Conservation (phyloP, 495 filamentous ascomycete species). For the Thermothielavioides terrestris region DNA sequence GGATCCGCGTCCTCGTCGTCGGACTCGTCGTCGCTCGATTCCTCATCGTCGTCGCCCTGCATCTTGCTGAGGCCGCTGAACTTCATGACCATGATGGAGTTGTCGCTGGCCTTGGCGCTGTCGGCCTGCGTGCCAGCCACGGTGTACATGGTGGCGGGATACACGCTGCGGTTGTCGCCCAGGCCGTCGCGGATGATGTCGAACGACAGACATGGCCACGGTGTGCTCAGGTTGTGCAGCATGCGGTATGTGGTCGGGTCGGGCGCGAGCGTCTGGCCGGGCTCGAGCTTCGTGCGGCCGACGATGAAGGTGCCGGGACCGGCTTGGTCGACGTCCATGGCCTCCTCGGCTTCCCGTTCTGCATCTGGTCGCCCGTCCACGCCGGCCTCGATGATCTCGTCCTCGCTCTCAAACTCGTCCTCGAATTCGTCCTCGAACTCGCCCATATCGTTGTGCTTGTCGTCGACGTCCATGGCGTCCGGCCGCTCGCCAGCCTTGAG, state of each 20-base stretch:
- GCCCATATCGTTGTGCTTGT: conserved; percentile 59
- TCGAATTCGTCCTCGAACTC: conserved; percentile 96
- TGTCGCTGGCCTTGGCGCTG: conserved; percentile 62
- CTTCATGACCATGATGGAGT: conserved; percentile 91
- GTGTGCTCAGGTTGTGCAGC: conserved; percentile 83
- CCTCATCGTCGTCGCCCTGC: conserved; percentile 54
- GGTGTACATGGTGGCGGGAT: conserved; percentile 87
- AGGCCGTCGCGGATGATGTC: conserved; percentile 84
- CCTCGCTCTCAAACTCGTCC: conserved; percentile 94
- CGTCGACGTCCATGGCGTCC: conserved; percentile 42
- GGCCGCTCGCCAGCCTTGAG: conserved; percentile 66
- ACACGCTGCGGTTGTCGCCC: conserved; percentile 81
- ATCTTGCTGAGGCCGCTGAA: conserved; percentile 82
- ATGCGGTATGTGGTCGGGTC: conserved; percentile 91
- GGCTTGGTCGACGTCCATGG: conserved; percentile 78
- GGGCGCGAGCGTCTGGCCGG: conserved; percentile 82
- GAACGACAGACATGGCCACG: conserved; percentile 95
- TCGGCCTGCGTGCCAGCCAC: conserved; percentile 92
- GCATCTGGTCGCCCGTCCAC: conserved; percentile 86
- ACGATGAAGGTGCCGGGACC: conserved; percentile 75
- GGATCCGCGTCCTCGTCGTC: conserved; percentile 78
- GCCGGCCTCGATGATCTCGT: conserved; percentile 90
- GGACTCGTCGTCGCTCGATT: conserved; percentile 64
- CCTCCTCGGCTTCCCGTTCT: conserved; percentile 84
- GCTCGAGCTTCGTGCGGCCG: conserved; percentile 73